phyloP scores from a whole-genome alignment of 805 yeast species.

The Ogataea saltuana region DNA sequence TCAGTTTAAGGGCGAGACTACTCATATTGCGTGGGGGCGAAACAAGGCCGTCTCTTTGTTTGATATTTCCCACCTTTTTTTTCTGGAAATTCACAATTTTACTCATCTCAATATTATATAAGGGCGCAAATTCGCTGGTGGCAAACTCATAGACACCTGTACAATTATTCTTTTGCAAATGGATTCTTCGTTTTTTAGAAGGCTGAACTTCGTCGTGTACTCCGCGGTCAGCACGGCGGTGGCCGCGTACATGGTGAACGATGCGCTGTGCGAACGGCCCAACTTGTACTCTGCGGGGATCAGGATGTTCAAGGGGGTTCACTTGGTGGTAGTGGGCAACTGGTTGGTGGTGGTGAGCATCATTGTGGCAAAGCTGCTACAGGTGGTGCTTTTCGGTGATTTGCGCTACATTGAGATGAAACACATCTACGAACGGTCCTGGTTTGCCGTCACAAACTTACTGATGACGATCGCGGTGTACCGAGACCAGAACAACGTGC shows the following conservation, averaged over 20 bases:
- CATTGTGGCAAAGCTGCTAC: constrained; percentile 48
- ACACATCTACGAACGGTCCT: constrained; percentile 65
- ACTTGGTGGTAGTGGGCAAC: constrained; percentile 43
- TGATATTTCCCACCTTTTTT: neutral
- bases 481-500: constrained; percentile 46
- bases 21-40: constrained; percentile 54
- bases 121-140: neutral
- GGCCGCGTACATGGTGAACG: constrained; percentile 37
- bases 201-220: constrained; percentile 25
- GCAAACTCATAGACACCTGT: neutral
- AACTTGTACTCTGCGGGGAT: constrained; percentile 51
- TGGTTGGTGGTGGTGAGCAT: constrained; percentile 41
- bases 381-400: constrained; percentile 66
- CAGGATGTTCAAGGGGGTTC: constrained; percentile 51
- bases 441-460: constrained; percentile 63
- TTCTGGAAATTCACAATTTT: neutral
- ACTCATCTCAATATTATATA: too few species aligned
- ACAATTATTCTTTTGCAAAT: neutral
- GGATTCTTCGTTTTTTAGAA: constrained; percentile 10
- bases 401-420: constrained; percentile 75
- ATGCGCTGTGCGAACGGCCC: constrained; percentile 45
- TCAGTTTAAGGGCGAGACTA: constrained; percentile 71
- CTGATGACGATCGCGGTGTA: constrained; percentile 58
- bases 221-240: constrained; percentile 36
- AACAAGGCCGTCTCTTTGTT: neutral